Evolutionary conservation across 257 asterid species (phyloP), one percentile per base, ranked within the genome.

Genomic region (Orobanche coerulescens): DNA sequence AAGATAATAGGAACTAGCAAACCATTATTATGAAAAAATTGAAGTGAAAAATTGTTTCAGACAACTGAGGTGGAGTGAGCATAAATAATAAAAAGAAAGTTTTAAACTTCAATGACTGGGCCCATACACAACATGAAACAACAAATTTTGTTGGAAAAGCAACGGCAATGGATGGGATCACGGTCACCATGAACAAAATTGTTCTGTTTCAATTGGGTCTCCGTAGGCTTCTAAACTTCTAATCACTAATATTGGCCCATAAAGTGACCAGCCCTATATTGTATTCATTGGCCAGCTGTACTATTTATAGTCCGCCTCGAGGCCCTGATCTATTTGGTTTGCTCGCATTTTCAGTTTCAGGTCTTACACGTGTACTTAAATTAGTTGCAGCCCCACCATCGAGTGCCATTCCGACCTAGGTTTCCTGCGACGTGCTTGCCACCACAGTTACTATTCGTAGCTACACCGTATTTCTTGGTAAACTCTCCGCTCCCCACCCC

Each of bases 361-460:
- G 7, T 18, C 18, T 14, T 50, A 50, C 46, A 11, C 51, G 28
- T 55, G 36, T 47, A 48, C 37, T 53, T 59, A 5, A 8, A 7
- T 6, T 53, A 25, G 7, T 33, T 12, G 11, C 54, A 16, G 5
- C 36, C 46, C 11, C 71, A 12, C 55, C 70, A 64, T 55, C 64
- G 70, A 51, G 58, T 28, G 37, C 65, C 48, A 20, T 16, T 19
- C 49, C 51, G 56, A 68, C 49, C 55, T 68, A 73, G 74, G 78
- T 25, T 68, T 68, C 61, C 37, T 64, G 68, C 7, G 48, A 42
- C 44, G 34, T 22, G 54, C 13, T 30, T 33, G 48, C 63, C 20
- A 5, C 16, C 16, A 22, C 34, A 14, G 42, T 14, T 23, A 6
- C 52, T 4, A 23, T 6, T 1, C 11, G 0, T 25, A 39, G 23